Evolutionary conservation across 257 asterid genomes (phyloP).

Genomic region (Solanum okadae): DNA sequence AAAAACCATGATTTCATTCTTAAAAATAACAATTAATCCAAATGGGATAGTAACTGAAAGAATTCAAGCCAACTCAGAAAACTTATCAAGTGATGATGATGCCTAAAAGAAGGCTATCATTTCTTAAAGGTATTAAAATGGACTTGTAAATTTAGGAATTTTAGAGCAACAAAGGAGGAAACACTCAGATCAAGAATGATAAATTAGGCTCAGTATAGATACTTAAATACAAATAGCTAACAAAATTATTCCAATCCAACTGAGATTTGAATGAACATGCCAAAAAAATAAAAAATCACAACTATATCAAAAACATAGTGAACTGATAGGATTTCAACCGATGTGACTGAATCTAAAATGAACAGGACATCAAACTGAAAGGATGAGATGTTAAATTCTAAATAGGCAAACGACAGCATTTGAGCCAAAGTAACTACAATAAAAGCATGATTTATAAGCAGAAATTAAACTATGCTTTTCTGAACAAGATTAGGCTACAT

Average conservation of each 20-base stretch:
- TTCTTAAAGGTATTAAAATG: background rate
- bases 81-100: background rate
- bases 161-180: background rate
- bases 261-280: background rate
- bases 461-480: background rate
- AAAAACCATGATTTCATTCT: background rate
- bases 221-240: background rate
- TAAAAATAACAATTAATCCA: background rate
- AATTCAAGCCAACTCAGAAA: background rate
- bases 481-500: background rate
- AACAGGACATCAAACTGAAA: background rate
- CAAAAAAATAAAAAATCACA: no score
- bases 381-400: background rate
- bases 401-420: background rate
- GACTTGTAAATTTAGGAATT: background rate
- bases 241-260: background rate
- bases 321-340: background rate
- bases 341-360: background rate
- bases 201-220: background rate
- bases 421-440: background rate
- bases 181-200: background rate
- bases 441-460: background rate
- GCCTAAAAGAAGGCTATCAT: background rate
- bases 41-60: background rate
- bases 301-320: background rate